phyloP scores from a whole-genome alignment of 2,329 filamentous ascomycete species.

The Cryphonectria radicalis region DNA sequence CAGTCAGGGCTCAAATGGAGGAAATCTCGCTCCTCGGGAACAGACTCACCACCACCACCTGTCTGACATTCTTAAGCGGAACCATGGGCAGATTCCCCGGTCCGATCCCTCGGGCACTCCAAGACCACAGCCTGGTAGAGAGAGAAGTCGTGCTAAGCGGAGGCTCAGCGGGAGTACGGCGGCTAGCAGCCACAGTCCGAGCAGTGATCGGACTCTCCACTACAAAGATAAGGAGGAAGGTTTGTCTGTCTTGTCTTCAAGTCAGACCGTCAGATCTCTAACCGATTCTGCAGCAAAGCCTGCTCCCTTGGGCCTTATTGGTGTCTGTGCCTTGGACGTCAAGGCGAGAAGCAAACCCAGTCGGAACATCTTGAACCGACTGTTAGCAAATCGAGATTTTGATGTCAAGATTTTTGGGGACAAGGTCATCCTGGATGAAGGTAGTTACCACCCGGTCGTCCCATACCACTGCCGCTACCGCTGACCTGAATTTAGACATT shows the following conservation, averaged over 20 bases:
- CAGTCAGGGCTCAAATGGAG: constrained; percentile 47
- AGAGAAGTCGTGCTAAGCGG: constrained; percentile 71
- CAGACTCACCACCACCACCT: constrained; percentile 47
- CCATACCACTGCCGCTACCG: neutral
- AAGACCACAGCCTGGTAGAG: constrained; percentile 54
- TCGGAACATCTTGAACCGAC: constrained; percentile 89
- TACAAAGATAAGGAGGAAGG: constrained; percentile 64
- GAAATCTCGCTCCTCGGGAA: constrained; percentile 52
- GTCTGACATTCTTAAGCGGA: constrained; percentile 52
- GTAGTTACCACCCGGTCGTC: constrained; percentile 41
- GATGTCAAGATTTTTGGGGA: constrained; percentile 98
- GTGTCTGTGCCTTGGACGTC: constrained; percentile 91
- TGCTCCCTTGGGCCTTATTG: constrained; percentile 71
- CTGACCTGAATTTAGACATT: constrained; percentile 59
- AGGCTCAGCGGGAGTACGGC: constrained; percentile 81
- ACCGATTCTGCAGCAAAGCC: constrained; percentile 52
- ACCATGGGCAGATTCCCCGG: constrained; percentile 37
- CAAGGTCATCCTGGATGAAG: constrained; percentile 96
- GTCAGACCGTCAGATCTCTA: constrained; percentile 34
- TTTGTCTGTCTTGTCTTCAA: constrained; percentile 36
- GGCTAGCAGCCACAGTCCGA: constrained; percentile 81
- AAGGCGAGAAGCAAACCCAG: constrained; percentile 98
- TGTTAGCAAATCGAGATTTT: constrained; percentile 90
- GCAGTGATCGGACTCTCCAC: constrained; percentile 65
- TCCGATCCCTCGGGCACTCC: constrained; percentile 34